Percentiles rank a stretch among this genome's conserved stretches.
Evolutionary conservation across 495 filamentous ascomycete species (phyloP).

Genomic region (Physcia stellaris): DNA sequence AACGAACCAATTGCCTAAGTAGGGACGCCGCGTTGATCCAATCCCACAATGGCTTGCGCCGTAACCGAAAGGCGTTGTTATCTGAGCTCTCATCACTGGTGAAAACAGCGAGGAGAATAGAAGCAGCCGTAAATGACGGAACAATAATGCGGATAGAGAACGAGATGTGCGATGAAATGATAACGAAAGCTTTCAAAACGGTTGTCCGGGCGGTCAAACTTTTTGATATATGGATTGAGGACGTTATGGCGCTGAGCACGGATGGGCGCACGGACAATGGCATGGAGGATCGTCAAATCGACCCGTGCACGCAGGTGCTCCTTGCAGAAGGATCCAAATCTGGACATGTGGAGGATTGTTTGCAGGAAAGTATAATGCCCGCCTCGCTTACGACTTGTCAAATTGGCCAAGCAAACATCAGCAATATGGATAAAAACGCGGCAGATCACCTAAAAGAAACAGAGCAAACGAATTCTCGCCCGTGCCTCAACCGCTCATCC

Average conservation of each 20-base stretch:
- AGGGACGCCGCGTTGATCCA: slow-evolving; percentile 63
- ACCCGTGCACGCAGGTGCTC: too few relatives aligned
- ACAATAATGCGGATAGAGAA: slow-evolving; percentile 49
- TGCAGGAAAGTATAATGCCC: not conserved
- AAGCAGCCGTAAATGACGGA: slow-evolving; percentile 42
- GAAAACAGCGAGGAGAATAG: slow-evolving; percentile 69
- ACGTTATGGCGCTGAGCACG: slow-evolving; percentile 47
- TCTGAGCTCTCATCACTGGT: slow-evolving; percentile 83
- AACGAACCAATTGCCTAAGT: slow-evolving; percentile 76
- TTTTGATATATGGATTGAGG: slow-evolving; percentile 77
- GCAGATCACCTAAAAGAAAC: slow-evolving; percentile 4
- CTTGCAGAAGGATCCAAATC: too few relatives aligned
- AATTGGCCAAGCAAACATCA: slow-evolving; percentile 4
- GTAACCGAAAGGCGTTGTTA: slow-evolving; percentile 71
- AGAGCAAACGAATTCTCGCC: slow-evolving; percentile 7
- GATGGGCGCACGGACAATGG: too few relatives aligned
- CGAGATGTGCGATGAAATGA: slow-evolving; percentile 76
- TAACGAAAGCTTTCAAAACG: slow-evolving; percentile 84
- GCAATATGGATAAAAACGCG: slow-evolving; percentile 2
- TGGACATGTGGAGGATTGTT: not conserved
- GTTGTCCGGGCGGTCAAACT: slow-evolving; percentile 85
- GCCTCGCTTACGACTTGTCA: slow-evolving; percentile 2
- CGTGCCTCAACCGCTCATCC: slow-evolving; percentile 14
- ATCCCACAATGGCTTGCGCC: slow-evolving; percentile 59
- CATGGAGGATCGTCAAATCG: too few relatives aligned